Conservation (phyloP, 257 asterid genomes). For the Thymus mandschuricus region DNA sequence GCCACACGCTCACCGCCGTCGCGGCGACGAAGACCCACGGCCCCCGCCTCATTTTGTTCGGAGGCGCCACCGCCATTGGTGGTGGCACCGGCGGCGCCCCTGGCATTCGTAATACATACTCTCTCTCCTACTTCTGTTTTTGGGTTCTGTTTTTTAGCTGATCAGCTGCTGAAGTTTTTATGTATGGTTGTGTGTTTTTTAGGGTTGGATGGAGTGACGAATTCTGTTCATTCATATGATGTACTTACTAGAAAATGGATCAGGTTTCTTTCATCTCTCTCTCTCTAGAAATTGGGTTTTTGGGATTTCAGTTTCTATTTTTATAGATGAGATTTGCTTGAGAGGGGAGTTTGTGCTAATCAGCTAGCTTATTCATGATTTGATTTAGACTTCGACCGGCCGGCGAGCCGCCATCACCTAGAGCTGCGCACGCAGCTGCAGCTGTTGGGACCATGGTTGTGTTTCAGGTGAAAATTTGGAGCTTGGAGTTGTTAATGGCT, state of each 20-base stretch:
- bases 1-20: conserved; percentile 93
- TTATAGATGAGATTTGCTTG: conserved; percentile 18
- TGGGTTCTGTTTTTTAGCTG: not conserved
- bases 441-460: conserved; percentile 99
- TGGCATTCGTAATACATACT: conserved; percentile 70
- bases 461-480: conserved; percentile 72
- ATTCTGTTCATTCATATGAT: conserved; percentile 83
- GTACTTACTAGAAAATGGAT: conserved; percentile 97
- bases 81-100: conserved; percentile 86
- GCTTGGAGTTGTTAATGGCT: conserved; percentile 15
- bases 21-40: conserved; percentile 89
- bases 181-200: conserved; percentile 27
- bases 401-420: conserved; percentile 98
- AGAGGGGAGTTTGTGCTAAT: conserved; percentile 27
- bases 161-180: conserved; percentile 4
- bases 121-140: conserved; percentile 1
- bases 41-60: conserved; percentile 90
- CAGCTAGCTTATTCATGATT: conserved; percentile 25
- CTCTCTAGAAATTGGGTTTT: not conserved
- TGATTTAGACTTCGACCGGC: conserved; percentile 80
- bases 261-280: conserved; percentile 49
- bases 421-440: conserved; percentile 98
- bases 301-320: conserved; percentile 25
- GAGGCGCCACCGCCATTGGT: conserved; percentile 97
- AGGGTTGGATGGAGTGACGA: conserved; percentile 98